Percentiles rank a stretch among this genome's conserved stretches.
Evolutionary conservation across 345 rosid species (phyloP).

Genomic region (Camelina hispida): DNA sequence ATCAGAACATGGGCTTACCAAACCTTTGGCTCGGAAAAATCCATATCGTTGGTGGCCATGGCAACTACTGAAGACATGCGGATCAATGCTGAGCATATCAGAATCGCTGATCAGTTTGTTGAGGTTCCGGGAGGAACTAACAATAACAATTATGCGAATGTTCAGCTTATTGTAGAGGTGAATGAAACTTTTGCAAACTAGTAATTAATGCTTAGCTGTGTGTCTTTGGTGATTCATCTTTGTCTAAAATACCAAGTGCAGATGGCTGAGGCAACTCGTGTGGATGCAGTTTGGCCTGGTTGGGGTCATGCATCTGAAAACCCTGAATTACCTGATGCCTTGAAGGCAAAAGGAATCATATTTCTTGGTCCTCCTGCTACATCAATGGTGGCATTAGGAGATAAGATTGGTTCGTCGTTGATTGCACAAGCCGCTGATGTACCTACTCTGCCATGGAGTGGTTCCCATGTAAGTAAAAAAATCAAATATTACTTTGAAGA

Average conservation of each 20-base stretch:
- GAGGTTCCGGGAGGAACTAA: slow-evolving; percentile 99
- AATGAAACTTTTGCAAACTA: neutral
- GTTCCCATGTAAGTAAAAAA: slow-evolving; percentile 71
- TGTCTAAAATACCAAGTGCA: slow-evolving; percentile 43
- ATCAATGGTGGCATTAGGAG: slow-evolving; percentile 97
- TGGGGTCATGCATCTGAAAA: slow-evolving; percentile 99
- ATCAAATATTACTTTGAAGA: neutral
- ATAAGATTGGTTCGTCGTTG: slow-evolving; percentile 96
- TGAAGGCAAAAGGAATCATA: slow-evolving; percentile 75
- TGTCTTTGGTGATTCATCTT: slow-evolving; percentile 3
- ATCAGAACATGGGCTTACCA: slow-evolving; percentile 96
- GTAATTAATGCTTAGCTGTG: neutral
- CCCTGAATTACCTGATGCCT: slow-evolving; percentile 94
- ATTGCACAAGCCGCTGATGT: slow-evolving; percentile 98
- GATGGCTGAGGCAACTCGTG: slow-evolving; percentile 97
- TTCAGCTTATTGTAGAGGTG: slow-evolving; percentile 98
- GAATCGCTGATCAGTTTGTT: slow-evolving; percentile 97
- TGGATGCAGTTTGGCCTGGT: slow-evolving; percentile 99
- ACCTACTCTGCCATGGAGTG: slow-evolving; percentile 99
- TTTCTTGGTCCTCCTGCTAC: slow-evolving; percentile 91
- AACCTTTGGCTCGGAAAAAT: slow-evolving; percentile 92
- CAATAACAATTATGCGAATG: slow-evolving; percentile 98
- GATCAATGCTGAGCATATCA: slow-evolving; percentile 95
- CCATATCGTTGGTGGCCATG: slow-evolving; percentile 91
- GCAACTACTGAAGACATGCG: slow-evolving; percentile 99